Conservation (phyloP, 257 asterid species). For the Jacaranda mimosifolia region DNA sequence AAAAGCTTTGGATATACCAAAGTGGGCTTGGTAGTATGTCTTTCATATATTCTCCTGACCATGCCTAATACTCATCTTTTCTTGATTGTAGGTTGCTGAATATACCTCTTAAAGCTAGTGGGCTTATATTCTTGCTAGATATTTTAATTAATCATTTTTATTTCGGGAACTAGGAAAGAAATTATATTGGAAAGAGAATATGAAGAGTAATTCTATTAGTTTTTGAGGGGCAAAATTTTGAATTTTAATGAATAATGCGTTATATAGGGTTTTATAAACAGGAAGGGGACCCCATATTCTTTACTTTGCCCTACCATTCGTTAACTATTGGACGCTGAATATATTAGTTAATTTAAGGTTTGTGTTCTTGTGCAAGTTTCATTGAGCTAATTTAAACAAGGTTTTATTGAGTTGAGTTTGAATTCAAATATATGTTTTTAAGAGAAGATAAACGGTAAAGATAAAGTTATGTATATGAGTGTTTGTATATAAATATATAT, state of each 20-base stretch:
- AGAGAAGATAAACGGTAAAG: too few species aligned
- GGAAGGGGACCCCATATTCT: too few species aligned
- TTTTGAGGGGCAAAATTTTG: too few species aligned
- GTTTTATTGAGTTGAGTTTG: neutral
- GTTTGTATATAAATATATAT: too few species aligned
- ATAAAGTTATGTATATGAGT: too few species aligned
- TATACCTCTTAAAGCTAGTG: slow-evolving; percentile 49
- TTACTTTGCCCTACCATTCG: slow-evolving; percentile 34
- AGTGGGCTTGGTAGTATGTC: slow-evolving; percentile 39
- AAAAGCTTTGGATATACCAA: slow-evolving; percentile 72
- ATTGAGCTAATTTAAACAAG: too few species aligned
- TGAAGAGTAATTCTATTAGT: too few species aligned
- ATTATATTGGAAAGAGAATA: too few species aligned
- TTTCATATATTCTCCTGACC: slow-evolving; percentile 56
- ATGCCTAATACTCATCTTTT: slow-evolving; percentile 38
- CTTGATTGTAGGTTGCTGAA: slow-evolving; percentile 40
- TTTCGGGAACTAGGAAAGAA: too few species aligned
- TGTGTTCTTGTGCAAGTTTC: slow-evolving; percentile 1
- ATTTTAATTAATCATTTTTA: slow-evolving; percentile 8
- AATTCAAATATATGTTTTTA: neutral
- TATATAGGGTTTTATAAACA: too few species aligned
- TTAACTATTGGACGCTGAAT: slow-evolving; percentile 43
- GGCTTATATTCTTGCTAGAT: slow-evolving; percentile 32
- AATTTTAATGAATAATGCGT: too few species aligned
- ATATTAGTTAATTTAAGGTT: slow-evolving; percentile 35